These are phyloP conservation scores for Coniophora puteana DNA, from an alignment of 1,284 basidiomycete species.

Conservation along the genomic window DNA sequence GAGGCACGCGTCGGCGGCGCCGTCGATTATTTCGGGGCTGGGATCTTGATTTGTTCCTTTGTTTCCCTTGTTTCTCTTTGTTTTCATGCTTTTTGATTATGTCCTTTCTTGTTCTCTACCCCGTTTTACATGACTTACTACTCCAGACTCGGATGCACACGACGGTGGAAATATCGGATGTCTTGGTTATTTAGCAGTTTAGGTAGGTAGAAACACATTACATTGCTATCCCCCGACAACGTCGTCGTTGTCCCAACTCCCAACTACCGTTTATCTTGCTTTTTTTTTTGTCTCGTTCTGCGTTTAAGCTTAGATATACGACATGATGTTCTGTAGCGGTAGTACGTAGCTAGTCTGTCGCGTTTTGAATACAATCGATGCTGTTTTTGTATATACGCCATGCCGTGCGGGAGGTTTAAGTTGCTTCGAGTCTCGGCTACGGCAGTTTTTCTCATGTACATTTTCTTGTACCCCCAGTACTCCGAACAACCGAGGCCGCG, in stretches of 20 bases:
- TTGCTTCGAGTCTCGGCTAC: slow-evolving; percentile 1
- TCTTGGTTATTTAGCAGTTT: background rate
- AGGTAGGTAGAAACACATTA: background rate
- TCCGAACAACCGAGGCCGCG: slow-evolving; percentile 1
- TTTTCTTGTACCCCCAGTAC: background rate
- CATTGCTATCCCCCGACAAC: background rate
- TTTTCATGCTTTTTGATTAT: slow-evolving; percentile 3
- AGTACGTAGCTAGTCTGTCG: background rate
- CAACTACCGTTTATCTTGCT: background rate
- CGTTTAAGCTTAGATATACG: slow-evolving; percentile 5
- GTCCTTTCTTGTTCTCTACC: slow-evolving; percentile 5
- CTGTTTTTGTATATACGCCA: background rate
- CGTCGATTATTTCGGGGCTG: slow-evolving; percentile 35
- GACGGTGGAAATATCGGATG: background rate
- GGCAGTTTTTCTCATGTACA: background rate
- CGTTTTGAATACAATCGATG: background rate
- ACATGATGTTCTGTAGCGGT: slow-evolving; percentile 1
- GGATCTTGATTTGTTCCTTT: slow-evolving; percentile 19
- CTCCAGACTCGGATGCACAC: background rate
- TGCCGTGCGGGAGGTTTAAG: background rate
- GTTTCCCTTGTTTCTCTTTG: slow-evolving; percentile 1
- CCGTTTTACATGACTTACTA: background rate
- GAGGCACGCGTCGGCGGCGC: slow-evolving; percentile 45
- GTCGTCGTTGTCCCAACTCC: background rate
- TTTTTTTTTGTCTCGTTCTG: slow-evolving; percentile 2